A percentile compares a stretch with the other conserved stretches of the same genome.
These are phyloP conservation scores for Diddensiella caesifluorescens DNA, from an alignment of 805 yeast species.

Conservation along the genomic window DNA sequence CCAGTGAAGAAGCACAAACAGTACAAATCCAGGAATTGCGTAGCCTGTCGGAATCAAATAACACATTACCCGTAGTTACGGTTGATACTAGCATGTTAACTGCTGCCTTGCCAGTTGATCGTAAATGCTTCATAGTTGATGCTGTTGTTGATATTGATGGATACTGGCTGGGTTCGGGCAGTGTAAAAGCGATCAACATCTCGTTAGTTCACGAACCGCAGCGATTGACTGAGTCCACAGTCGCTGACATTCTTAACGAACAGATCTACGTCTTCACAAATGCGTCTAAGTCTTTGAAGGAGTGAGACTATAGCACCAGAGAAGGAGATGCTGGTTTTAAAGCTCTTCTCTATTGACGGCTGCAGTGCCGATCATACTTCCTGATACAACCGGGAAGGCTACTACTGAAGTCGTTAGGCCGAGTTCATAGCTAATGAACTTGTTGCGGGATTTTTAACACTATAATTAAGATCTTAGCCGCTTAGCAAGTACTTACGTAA, in stretches of 20 bases:
- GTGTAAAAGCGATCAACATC: background rate
- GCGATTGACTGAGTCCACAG: background rate
- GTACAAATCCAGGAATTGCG: background rate
- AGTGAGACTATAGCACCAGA: too few relatives aligned
- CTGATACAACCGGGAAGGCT: too few relatives aligned
- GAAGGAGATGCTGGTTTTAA: too few relatives aligned
- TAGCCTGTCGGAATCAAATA: background rate
- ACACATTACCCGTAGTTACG: too few relatives aligned
- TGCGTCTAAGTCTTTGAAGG: background rate
- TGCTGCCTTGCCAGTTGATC: background rate
- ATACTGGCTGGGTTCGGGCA: background rate
- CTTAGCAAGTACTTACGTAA: too few relatives aligned
- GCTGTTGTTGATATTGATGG: constrained; percentile 1
- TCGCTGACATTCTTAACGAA: background rate
- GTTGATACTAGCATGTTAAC: too few relatives aligned
- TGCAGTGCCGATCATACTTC: too few relatives aligned
- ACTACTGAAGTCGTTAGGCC: too few relatives aligned
- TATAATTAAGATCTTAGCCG: too few relatives aligned
- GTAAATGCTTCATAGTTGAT: background rate
- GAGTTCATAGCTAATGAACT: too few relatives aligned
- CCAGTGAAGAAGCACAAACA: background rate
- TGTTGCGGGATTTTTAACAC: too few relatives aligned
- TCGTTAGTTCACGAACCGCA: background rate
- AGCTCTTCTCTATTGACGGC: too few relatives aligned
- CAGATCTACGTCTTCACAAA: background rate